A percentile compares a stretch with the other conserved stretches of the same genome.
phyloP scores from a whole-genome alignment of 2,329 filamentous ascomycete species.

The Magnaporthiopsis rhizophila region DNA sequence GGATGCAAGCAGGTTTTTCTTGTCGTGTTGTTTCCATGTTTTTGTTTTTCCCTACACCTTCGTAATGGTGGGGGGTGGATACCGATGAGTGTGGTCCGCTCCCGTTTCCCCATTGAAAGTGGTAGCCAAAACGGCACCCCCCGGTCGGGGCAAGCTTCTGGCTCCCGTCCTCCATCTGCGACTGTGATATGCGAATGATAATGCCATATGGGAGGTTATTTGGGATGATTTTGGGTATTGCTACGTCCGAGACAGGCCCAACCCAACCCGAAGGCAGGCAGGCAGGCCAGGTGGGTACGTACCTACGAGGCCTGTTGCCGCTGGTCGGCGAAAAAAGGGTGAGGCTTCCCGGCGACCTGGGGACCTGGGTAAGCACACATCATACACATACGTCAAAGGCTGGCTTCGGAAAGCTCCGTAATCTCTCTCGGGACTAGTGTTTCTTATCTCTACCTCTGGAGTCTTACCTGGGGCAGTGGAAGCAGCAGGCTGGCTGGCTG shows the following conservation, averaged over 20 bases:
- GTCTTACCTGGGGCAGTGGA: neutral
- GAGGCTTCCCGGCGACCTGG: neutral
- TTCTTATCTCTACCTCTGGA: neutral
- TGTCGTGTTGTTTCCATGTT: neutral
- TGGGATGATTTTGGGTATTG: neutral
- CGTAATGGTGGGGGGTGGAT: neutral
- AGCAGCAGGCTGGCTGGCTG: too few relatives aligned
- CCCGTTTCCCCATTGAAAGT: neutral
- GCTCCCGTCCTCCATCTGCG: neutral
- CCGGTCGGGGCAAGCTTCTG: neutral
- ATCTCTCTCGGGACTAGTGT: neutral
- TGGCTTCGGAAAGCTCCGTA: neutral
- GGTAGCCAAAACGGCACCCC: neutral
- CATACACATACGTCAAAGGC: neutral
- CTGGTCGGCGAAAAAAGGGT: too few relatives aligned
- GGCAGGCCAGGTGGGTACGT: too few relatives aligned
- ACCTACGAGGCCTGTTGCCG: too few relatives aligned
- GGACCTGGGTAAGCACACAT: neutral
- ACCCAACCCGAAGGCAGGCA: neutral
- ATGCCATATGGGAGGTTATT: neutral
- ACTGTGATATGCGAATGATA: neutral
- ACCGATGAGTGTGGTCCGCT: too few relatives aligned
- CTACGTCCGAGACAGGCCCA: neutral
- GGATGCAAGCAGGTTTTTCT: neutral
- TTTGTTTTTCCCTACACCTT: neutral